phyloP scores from a whole-genome alignment of 176 grass and related monocot genomes.

The Triticum urartu region DNA sequence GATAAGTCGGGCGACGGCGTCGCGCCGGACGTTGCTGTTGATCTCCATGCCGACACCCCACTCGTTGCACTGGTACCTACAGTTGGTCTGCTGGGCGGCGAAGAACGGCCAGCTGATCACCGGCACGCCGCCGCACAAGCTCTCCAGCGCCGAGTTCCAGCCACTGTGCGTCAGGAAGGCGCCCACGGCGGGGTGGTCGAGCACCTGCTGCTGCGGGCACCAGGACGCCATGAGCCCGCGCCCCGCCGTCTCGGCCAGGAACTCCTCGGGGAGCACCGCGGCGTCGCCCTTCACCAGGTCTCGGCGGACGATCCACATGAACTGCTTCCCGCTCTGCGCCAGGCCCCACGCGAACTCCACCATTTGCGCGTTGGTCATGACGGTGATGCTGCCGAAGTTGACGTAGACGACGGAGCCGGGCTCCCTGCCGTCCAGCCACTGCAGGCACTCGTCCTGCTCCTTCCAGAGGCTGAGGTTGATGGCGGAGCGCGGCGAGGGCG shows the following conservation, averaged over 20 bases:
- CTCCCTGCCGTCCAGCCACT: conserved; percentile 54
- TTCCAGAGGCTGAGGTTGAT: conserved; percentile 61
- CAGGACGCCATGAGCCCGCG: conserved; percentile 59
- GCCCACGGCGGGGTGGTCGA: conserved; percentile 55
- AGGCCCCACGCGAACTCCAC: conserved; percentile 85
- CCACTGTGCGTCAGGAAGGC: conserved; percentile 78
- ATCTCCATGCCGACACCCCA: conserved; percentile 92
- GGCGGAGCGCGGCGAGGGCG: conserved; percentile 29
- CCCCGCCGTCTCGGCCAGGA: conserved; percentile 44
- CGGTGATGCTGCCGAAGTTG: conserved; percentile 84
- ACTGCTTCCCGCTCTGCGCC: conserved; percentile 56
- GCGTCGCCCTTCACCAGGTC: conserved; percentile 68
- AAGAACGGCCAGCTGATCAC: conserved; percentile 91
- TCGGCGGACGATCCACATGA: conserved; percentile 73
- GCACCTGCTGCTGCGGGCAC: conserved; percentile 78
- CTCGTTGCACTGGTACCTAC: conserved; percentile 57
- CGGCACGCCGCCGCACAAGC: conserved; percentile 67
- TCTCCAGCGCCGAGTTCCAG: conserved; percentile 75
- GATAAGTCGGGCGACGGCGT: conserved; percentile 54
- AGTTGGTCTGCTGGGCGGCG: conserved; percentile 79
- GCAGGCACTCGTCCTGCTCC: conserved; percentile 53
- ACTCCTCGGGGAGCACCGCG: conserved; percentile 57
- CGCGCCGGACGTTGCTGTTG: conserved; percentile 55
- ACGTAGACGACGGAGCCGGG: conserved; percentile 61
- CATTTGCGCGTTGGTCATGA: conserved; percentile 60